A percentile compares a stretch with the other conserved stretches of the same genome.
phyloP scores from a whole-genome alignment of 2,329 filamentous ascomycete genomes.

The Amylocarpus encephaloides region DNA sequence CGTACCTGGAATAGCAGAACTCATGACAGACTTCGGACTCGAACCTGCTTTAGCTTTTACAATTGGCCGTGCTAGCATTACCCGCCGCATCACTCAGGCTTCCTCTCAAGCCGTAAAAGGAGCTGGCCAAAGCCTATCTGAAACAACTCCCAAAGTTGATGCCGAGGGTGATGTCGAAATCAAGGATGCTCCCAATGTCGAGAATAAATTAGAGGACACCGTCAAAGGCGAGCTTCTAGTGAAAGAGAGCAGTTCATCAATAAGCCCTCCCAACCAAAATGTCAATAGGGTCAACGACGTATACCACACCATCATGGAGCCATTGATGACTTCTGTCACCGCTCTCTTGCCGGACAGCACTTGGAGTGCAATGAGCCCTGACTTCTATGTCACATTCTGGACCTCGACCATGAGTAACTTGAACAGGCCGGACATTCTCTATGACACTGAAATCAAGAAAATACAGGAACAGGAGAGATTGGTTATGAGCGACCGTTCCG shows the following conservation, averaged over 20 bases:
- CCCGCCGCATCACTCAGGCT: conserved; percentile 48
- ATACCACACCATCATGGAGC: conserved; percentile 65
- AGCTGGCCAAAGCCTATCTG: conserved; percentile 11
- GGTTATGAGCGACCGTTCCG: conserved; percentile 64
- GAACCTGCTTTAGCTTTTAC: conserved; percentile 78
- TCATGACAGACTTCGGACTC: conserved; percentile 74
- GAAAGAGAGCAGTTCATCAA: conserved; percentile 23
- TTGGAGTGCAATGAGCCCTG: conserved; percentile 65
- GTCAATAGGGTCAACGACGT: conserved; percentile 10
- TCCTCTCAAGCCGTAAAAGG: conserved; percentile 20
- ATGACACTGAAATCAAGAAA: conserved; percentile 66
- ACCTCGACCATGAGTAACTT: conserved; percentile 78
- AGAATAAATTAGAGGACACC: conserved; percentile 1
- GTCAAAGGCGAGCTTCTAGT: conserved; percentile 34
- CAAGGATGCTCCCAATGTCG: conserved; percentile 14
- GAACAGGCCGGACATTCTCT: conserved; percentile 67
- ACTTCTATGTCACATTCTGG: conserved; percentile 92
- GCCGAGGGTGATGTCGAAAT: conserved; percentile 49
- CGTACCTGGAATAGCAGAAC: conserved; percentile 66
- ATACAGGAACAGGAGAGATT: conserved; percentile 61
- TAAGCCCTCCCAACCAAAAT: conserved; percentile 19
- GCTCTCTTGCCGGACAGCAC: conserved; percentile 53
- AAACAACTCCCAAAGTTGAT: conserved; percentile 32
- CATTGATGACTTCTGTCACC: conserved; percentile 64
- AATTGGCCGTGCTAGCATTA: conserved; percentile 69